A percentile compares a stretch with the other conserved stretches of the same genome.
These are phyloP conservation scores for Guyanaporus albipodus DNA, from an alignment of 768 basidiomycete genomes.

Conservation along the genomic window DNA sequence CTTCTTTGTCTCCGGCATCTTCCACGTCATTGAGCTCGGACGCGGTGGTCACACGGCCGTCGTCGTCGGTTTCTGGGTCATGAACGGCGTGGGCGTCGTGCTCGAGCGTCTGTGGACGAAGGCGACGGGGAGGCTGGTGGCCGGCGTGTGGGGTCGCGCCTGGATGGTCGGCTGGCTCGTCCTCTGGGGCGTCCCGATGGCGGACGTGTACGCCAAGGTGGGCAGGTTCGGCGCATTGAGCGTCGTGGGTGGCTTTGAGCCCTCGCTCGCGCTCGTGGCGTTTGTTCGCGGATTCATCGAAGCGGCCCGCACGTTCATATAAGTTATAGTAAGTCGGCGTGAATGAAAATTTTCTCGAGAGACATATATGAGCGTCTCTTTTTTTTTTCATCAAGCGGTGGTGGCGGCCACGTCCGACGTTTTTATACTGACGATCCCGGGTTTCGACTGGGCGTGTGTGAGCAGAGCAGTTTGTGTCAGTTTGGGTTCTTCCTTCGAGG, in stretches of 20 bases:
- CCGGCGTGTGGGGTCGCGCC: conserved; percentile 43
- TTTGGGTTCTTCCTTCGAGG: no score
- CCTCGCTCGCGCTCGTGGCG: conserved; percentile 28
- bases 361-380: no score
- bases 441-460: no score
- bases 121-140: conserved; percentile 39
- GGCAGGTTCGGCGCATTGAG: conserved; percentile 13
- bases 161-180: conserved; percentile 52
- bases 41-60: conserved; percentile 40
- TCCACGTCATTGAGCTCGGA: conserved; percentile 54
- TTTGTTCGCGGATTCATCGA: neutral
- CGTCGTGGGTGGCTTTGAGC: conserved; percentile 13
- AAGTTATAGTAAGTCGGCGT: no score
- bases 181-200: conserved; percentile 43
- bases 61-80: conserved; percentile 49
- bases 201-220: conserved; percentile 33
- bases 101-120: conserved; percentile 46
- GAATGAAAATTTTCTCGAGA: no score
- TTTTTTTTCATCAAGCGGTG: no score
- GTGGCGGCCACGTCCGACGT: no score
- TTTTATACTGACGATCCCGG: no score
- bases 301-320: no score
- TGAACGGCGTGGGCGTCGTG: conserved; percentile 52
- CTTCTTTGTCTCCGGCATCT: conserved; percentile 53
- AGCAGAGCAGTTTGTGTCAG: no score